Evolutionary conservation across 768 basidiomycete species (phyloP).

Genomic region (Hortiboletus campestris): DNA sequence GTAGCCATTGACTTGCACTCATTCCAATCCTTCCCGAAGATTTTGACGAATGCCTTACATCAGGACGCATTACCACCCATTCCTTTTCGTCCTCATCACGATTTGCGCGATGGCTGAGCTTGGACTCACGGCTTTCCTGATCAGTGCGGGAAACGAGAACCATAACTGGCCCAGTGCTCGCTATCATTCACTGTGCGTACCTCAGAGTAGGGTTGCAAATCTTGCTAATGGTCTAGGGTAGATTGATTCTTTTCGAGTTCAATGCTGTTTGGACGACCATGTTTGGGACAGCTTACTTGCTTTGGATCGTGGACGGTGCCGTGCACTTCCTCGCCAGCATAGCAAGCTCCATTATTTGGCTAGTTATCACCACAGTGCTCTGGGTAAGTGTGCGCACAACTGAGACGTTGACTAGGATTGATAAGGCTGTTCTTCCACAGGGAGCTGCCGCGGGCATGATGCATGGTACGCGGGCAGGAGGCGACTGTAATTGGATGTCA

Average conservation of each 20-base stretch:
- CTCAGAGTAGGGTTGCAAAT: background rate
- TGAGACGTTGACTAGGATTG: background rate
- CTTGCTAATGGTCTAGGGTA: conserved; percentile 22
- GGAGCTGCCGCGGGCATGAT: conserved; percentile 67
- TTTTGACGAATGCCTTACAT: conserved; percentile 38
- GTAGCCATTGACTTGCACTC: conserved; percentile 11
- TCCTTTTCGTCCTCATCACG: conserved; percentile 63
- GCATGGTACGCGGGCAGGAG: conserved; percentile 60
- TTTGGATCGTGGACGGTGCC: conserved; percentile 68
- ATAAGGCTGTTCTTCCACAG: conserved; percentile 35
- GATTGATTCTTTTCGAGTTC: conserved; percentile 59
- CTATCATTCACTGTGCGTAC: conserved; percentile 63
- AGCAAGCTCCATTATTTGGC: conserved; percentile 75
- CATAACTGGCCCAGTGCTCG: conserved; percentile 57
- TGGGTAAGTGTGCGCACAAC: conserved; percentile 51
- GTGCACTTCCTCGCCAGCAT: conserved; percentile 71
- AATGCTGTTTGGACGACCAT: conserved; percentile 73
- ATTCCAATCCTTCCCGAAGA: conserved; percentile 6
- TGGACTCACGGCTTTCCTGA: conserved; percentile 70
- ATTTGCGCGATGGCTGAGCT: conserved; percentile 69
- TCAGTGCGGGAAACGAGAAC: conserved; percentile 64
- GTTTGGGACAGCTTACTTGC: conserved; percentile 65
- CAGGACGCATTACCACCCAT: conserved; percentile 58
- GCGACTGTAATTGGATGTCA: conserved; percentile 52
- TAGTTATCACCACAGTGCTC: conserved; percentile 57